phyloP scores from a whole-genome alignment of 257 asterid species.

The Primulina huaijiensis region DNA sequence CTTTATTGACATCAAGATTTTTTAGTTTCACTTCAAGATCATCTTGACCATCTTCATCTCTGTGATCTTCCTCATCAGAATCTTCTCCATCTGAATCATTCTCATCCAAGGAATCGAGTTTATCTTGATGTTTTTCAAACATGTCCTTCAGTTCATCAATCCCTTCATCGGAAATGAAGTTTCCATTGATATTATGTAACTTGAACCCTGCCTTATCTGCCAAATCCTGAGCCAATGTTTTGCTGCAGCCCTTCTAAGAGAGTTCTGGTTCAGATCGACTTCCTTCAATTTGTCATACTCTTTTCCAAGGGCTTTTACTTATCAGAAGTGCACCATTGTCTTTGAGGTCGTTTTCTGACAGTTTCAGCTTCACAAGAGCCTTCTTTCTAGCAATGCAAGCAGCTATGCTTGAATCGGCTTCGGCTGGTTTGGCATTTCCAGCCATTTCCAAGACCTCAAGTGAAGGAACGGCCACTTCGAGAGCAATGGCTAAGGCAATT shows the following conservation, averaged over 20 bases:
- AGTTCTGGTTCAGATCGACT: slow-evolving; percentile 72
- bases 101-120: slow-evolving; percentile 83
- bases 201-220: slow-evolving; percentile 54
- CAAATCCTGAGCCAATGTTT: slow-evolving; percentile 58
- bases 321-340: slow-evolving; percentile 80
- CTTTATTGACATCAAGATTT: slow-evolving; percentile 62
- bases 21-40: slow-evolving; percentile 67
- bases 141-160: slow-evolving; percentile 67
- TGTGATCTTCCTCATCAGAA: slow-evolving; percentile 53
- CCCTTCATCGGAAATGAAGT: slow-evolving; percentile 85
- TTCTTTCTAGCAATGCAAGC: slow-evolving; percentile 55
- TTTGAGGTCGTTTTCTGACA: slow-evolving; percentile 84
- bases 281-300: slow-evolving; percentile 62
- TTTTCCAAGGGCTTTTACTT: slow-evolving; percentile 47
- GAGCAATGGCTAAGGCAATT: slow-evolving; percentile 61
- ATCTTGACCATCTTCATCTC: slow-evolving; percentile 54
- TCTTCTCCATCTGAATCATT: slow-evolving; percentile 88
- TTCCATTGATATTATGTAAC: slow-evolving; percentile 63
- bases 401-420: slow-evolving; percentile 59
- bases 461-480: slow-evolving; percentile 58
- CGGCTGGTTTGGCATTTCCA: slow-evolving; percentile 83
- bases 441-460: slow-evolving; percentile 84
- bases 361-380: slow-evolving; percentile 59
- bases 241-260: slow-evolving; percentile 63
- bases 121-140: slow-evolving; percentile 56